A percentile compares a stretch with the other conserved stretches of the same genome.
These are phyloP conservation scores for Hymenoscyphus occultus DNA, from an alignment of 2,329 filamentous ascomycete genomes.

Conservation along the genomic window DNA sequence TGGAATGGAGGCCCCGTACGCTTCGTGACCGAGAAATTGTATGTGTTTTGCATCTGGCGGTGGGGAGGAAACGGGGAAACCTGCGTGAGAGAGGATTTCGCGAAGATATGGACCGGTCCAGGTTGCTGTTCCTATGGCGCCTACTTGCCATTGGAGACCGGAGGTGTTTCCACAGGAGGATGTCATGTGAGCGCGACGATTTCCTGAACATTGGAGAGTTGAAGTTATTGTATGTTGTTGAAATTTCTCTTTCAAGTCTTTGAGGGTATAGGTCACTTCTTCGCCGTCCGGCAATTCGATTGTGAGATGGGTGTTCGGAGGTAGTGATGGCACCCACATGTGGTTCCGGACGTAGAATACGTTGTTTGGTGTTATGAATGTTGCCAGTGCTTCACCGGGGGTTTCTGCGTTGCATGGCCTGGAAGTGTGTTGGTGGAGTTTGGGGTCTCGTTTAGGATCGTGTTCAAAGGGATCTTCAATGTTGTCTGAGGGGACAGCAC, in stretches of 20 bases:
- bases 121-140: constrained; percentile 47
- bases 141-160: constrained; percentile 48
- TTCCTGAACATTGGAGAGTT: constrained; percentile 48
- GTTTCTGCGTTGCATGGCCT: constrained; percentile 63
- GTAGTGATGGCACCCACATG: constrained; percentile 44
- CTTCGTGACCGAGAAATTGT: constrained; percentile 24
- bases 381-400: constrained; percentile 46
- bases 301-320: constrained; percentile 35
- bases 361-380: constrained; percentile 49
- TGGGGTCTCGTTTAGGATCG: constrained; percentile 51
- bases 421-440: constrained; percentile 49
- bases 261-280: constrained; percentile 41
- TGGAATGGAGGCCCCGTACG: constrained; percentile 38
- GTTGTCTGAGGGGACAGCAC: constrained; percentile 48
- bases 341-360: constrained; percentile 54
- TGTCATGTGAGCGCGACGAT: constrained; percentile 51
- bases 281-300: constrained; percentile 44
- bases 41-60: constrained; percentile 21
- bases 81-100: constrained; percentile 44
- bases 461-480: constrained; percentile 60
- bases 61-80: constrained; percentile 33
- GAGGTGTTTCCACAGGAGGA: constrained; percentile 45
- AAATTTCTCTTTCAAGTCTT: constrained; percentile 44
- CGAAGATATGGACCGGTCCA: constrained; percentile 48
- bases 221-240: constrained; percentile 47